Conservation (phyloP, 768 basidiomycete genomes). For the Mycena filopes region DNA sequence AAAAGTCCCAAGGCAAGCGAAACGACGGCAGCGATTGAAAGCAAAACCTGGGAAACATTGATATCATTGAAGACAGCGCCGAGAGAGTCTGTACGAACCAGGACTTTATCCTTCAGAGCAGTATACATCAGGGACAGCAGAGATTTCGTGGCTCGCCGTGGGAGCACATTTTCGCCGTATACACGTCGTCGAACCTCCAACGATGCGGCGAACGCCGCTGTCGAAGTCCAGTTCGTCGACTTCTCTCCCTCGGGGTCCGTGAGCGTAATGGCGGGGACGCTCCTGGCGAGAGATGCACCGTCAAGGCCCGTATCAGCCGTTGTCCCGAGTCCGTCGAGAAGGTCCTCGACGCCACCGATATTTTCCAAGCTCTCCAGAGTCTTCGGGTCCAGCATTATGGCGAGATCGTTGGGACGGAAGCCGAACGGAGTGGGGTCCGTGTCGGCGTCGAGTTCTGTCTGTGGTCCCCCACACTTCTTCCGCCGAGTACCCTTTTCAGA, state of each 20-base stretch:
- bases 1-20: constrained; percentile 95
- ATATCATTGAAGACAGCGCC: neutral
- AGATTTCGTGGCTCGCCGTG: constrained; percentile 71
- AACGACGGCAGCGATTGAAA: constrained; percentile 92
- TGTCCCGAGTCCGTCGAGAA: constrained; percentile 82
- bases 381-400: constrained; percentile 92
- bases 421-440: constrained; percentile 75
- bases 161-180: constrained; percentile 82
- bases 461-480: constrained; percentile 35
- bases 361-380: constrained; percentile 69
- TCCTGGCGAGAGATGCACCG: constrained; percentile 20
- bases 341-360: constrained; percentile 75
- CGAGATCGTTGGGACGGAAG: constrained; percentile 80
- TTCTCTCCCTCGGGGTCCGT: constrained; percentile 51
- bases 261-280: constrained; percentile 48
- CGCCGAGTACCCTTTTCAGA: constrained; percentile 31
- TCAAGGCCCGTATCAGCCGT: constrained; percentile 60
- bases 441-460: constrained; percentile 53
- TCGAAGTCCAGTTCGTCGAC: constrained; percentile 28
- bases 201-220: constrained; percentile 52
- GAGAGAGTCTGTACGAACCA: constrained; percentile 60
- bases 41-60: constrained; percentile 67
- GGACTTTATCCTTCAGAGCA: constrained; percentile 90
- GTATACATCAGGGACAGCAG: constrained; percentile 85
- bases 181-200: constrained; percentile 71